A percentile compares a stretch with the other conserved stretches of the same genome.
phyloP scores from a whole-genome alignment of 495 filamentous ascomycete genomes.

The Neurospora sp. region DNA sequence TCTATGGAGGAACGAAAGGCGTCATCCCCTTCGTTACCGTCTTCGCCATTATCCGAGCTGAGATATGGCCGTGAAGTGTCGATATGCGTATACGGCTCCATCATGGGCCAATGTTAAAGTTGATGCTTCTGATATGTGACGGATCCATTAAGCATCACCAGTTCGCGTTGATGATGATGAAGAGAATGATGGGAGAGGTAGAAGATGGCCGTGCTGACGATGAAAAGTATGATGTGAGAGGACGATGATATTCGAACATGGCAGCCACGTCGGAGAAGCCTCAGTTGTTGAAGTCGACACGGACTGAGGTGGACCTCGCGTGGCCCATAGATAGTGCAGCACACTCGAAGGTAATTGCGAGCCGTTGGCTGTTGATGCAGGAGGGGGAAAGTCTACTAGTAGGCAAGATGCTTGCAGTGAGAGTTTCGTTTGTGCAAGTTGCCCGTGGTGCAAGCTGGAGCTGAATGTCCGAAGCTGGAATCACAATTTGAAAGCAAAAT shows the following conservation, averaged over 20 bases:
- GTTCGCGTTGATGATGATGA: background rate
- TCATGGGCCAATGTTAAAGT: background rate
- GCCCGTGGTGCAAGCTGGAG: background rate
- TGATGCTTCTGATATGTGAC: background rate
- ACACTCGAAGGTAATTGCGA: background rate
- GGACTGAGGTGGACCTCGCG: background rate
- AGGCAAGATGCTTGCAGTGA: background rate
- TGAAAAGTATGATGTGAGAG: background rate
- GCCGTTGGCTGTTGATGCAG: background rate
- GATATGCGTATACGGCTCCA: background rate
- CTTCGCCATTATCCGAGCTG: background rate
- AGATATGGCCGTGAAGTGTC: background rate
- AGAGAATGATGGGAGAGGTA: background rate
- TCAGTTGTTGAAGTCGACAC: background rate
- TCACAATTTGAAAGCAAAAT: background rate
- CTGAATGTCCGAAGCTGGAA: background rate
- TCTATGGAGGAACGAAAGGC: background rate
- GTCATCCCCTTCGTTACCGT: background rate
- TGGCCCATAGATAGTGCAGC: background rate
- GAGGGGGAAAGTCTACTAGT: background rate
- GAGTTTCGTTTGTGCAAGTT: background rate
- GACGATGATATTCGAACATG: background rate
- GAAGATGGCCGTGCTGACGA: background rate
- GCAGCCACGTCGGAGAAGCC: background rate
- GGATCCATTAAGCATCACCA: background rate